Percentiles rank a stretch among this genome's conserved stretches.
These are phyloP conservation scores for Botryosphaeria dothidea DNA, from an alignment of 2,329 filamentous ascomycete species.

Conservation along the genomic window DNA sequence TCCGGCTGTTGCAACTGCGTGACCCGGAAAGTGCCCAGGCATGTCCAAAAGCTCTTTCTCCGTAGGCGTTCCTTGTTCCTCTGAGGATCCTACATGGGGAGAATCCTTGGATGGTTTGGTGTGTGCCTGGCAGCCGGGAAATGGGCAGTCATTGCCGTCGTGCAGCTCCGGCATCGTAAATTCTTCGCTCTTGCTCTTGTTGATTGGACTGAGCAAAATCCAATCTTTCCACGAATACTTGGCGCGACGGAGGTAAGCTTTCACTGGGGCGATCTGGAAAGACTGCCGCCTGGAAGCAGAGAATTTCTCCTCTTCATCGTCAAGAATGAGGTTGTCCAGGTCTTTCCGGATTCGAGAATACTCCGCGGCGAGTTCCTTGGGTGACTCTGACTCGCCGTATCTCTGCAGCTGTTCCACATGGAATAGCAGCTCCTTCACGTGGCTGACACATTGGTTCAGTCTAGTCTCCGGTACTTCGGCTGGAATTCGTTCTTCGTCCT, in stretches of 20 bases:
- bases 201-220: neutral
- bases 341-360: neutral
- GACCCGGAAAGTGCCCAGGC: neutral
- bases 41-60: neutral
- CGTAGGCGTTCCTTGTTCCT: no score
- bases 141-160: neutral
- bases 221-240: slow-evolving; percentile 8
- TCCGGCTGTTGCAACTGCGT: no score
- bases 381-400: neutral
- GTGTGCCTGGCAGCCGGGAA: neutral
- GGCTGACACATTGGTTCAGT: neutral
- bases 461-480: neutral
- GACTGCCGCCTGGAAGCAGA: neutral
- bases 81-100: neutral
- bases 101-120: neutral
- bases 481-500: neutral
- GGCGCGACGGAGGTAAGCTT: neutral
- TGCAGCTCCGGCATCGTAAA: neutral
- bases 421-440: neutral
- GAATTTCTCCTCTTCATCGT: neutral
- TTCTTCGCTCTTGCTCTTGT: neutral
- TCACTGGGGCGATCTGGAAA: neutral
- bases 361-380: neutral
- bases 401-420: neutral
- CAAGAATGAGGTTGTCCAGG: neutral